Percentiles rank a stretch among this genome's conserved stretches.
Evolutionary conservation across 1,284 basidiomycete species (phyloP).

Genomic region (Ganoderma leucocontextum): DNA sequence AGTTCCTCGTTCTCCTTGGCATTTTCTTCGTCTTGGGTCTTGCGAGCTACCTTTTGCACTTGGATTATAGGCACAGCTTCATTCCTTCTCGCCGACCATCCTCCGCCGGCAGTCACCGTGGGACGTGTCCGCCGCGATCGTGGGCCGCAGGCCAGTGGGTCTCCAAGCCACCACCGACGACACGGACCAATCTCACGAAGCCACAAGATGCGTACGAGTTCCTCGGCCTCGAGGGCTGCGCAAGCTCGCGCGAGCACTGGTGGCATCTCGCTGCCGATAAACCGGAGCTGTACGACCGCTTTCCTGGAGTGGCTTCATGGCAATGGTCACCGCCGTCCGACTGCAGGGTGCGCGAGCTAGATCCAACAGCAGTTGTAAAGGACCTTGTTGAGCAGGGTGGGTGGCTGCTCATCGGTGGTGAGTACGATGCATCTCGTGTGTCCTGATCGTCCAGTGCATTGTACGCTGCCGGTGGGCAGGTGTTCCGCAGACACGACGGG

Average conservation of each 20-base stretch:
- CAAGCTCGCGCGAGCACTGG: conserved; percentile 63
- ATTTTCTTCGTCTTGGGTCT: conserved; percentile 27
- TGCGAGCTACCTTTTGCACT: conserved; percentile 28
- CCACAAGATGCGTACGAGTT: conserved; percentile 53
- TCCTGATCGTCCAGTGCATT: not conserved
- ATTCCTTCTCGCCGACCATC: conserved; percentile 17
- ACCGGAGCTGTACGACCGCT: conserved; percentile 55
- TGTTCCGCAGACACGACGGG: no score
- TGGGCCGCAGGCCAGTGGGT: conserved; percentile 56
- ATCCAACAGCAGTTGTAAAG: conserved; percentile 52
- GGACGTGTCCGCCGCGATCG: conserved; percentile 50
- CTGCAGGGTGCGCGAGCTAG: conserved; percentile 53
- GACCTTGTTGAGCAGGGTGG: conserved; percentile 70
- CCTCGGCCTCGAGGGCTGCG: conserved; percentile 66
- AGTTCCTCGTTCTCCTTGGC: conserved; percentile 29
- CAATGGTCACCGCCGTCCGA: conserved; percentile 54
- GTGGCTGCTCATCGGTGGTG: conserved; percentile 71
- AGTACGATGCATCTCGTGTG: conserved; percentile 32
- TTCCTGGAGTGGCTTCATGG: conserved; percentile 59
- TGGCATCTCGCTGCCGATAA: conserved; percentile 69
- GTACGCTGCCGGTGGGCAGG: not conserved
- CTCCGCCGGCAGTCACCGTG: conserved; percentile 16
- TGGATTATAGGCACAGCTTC: conserved; percentile 18
- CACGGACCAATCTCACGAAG: conserved; percentile 35
- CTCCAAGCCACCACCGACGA: conserved; percentile 34